These are phyloP conservation scores for Cyathus striatus DNA, from an alignment of 768 basidiomycete species.

Conservation along the genomic window DNA sequence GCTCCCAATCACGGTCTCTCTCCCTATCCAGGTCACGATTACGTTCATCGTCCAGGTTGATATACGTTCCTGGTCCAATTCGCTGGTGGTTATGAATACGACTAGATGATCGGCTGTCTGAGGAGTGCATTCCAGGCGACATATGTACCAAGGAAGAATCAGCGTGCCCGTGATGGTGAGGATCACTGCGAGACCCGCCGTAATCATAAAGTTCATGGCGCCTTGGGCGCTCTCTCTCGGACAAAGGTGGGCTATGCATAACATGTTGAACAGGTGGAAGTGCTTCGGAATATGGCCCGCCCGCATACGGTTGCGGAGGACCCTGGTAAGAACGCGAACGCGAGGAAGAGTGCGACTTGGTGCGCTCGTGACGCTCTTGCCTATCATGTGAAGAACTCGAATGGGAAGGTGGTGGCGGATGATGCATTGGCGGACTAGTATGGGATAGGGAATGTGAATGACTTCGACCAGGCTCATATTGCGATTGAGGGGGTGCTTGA, in stretches of 20 bases:
- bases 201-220: constrained; percentile 44
- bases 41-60: constrained; percentile 48
- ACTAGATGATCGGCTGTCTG: constrained; percentile 28
- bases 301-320: constrained; percentile 29
- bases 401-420: constrained; percentile 27
- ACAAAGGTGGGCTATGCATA: constrained; percentile 45
- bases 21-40: constrained; percentile 40
- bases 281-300: constrained; percentile 43
- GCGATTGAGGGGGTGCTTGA: constrained; percentile 40
- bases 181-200: constrained; percentile 23
- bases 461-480: constrained; percentile 22
- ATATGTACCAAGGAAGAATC: constrained; percentile 24
- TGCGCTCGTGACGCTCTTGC: constrained; percentile 16
- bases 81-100: constrained; percentile 65
- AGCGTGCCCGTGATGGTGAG: constrained; percentile 23
- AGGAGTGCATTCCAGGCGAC: constrained; percentile 30
- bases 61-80: constrained; percentile 54
- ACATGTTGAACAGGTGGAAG: constrained; percentile 38
- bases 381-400: constrained; percentile 32
- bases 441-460: constrained; percentile 21
- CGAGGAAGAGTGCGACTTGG: constrained; percentile 46
- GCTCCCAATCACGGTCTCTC: constrained; percentile 40
- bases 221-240: constrained; percentile 41
- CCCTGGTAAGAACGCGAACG: constrained; percentile 45
- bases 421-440: not conserved